These are phyloP conservation scores for Cladosporium sp. DNA, from an alignment of 2,329 filamentous ascomycete species.

Conservation along the genomic window DNA sequence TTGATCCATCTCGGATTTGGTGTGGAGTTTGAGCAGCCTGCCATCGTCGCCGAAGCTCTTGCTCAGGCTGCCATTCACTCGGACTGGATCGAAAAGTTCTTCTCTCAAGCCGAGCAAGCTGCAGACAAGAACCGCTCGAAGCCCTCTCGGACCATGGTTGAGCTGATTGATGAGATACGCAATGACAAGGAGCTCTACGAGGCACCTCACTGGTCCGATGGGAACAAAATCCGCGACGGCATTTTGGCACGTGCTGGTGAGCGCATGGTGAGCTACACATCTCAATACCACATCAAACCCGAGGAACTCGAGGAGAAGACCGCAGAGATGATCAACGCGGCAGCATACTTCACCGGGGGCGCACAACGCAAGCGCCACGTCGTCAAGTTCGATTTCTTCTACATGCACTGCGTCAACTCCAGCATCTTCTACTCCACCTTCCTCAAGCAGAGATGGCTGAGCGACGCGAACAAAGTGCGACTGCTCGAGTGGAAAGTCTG, in stretches of 20 bases:
- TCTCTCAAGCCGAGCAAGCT: constrained; percentile 55
- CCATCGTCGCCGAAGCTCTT: constrained; percentile 76
- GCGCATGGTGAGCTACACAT: constrained; percentile 63
- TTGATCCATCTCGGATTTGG: constrained; percentile 85
- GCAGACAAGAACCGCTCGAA: constrained; percentile 35
- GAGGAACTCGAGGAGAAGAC: constrained; percentile 59
- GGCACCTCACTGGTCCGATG: constrained; percentile 41
- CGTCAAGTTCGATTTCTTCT: constrained; percentile 80
- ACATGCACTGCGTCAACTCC: constrained; percentile 74
- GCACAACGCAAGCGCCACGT: constrained; percentile 65
- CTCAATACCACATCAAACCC: constrained; percentile 51
- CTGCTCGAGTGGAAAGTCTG: constrained; percentile 82
- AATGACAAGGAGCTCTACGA: constrained; percentile 57
- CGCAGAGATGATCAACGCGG: constrained; percentile 70
- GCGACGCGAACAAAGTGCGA: constrained; percentile 61
- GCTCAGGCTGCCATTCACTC: constrained; percentile 74
- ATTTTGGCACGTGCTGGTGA: constrained; percentile 63
- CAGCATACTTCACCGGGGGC: constrained; percentile 59
- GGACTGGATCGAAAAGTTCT: constrained; percentile 53
- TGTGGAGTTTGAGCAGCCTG: constrained; percentile 78
- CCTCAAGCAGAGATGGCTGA: constrained; percentile 62
- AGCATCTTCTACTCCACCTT: constrained; percentile 73
- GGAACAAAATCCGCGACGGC: constrained; percentile 68
- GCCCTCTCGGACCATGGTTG: constrained; percentile 47
- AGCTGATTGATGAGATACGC: constrained; percentile 63